Evolutionary conservation across 2,329 filamentous ascomycete species (phyloP), one percentile per base, ranked within the genome.

Genomic region (Paraphaeosphaeria sporulosa): DNA sequence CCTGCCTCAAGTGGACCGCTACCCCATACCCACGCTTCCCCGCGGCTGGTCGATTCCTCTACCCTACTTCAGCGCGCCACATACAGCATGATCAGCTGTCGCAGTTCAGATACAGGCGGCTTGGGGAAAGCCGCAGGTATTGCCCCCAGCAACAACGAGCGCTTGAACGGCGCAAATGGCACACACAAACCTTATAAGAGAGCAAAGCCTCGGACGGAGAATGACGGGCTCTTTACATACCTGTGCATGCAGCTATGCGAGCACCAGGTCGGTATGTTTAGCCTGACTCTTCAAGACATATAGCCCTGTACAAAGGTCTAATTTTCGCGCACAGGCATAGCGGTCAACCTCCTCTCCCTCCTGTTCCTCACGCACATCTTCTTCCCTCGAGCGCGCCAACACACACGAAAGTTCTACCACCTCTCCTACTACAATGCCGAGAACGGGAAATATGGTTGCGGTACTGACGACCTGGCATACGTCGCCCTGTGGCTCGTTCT

Each of bases 351-450:
- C 60, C 83, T 97, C 65, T 87, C 92, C 59, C 88, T 96, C 66
- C 87, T 97, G 65, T 88, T 90, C 76, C 87, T 96, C 65, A 88
- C 92, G 58, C 93, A 97, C 81, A 82, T 89, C 70, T 89, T 90
- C 73, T 93, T 97, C 75, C 93, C 94, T 54, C 90, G 89, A 71
- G 88, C 93, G 51, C 88, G 92, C 65, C 82, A 86, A 55, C 88
- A 91, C 72, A 96, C 93, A n/a, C 85, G 86, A 72, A 95, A 94
- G 69, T 97, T 97, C 83, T 93, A 96, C 80, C 86, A 88, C 58
- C 86, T 97, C 60, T 94, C 92, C 59, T 95, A 98, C 82, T 89
- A 90, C 78, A 91, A 94, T 74, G 80, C 87, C 0, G 74, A 82
- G 8, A 87, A 88, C 0, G 89, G 87, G 47, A 80, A 86, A 62